phyloP scores from a whole-genome alignment of 2,329 filamentous ascomycete genomes.

The Xylariales sp. region DNA sequence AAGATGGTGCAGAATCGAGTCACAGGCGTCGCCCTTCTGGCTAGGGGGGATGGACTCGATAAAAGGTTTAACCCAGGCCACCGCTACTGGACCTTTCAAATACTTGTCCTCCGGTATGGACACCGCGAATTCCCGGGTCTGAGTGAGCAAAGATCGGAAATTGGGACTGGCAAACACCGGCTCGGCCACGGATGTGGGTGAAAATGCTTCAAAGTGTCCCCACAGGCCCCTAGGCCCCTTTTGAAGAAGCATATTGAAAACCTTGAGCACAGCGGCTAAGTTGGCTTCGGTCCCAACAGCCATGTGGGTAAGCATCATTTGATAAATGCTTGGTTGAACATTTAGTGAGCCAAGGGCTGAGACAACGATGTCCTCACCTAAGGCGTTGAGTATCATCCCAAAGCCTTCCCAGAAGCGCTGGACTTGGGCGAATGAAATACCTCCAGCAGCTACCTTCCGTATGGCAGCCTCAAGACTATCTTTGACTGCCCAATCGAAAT shows the following conservation, averaged over 20 bases:
- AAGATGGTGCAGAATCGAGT: slow-evolving; percentile 71
- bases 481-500: slow-evolving; percentile 85
- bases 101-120: slow-evolving; percentile 48
- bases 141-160: slow-evolving; percentile 56
- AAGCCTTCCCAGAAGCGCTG: slow-evolving; percentile 77
- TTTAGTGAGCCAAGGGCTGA: slow-evolving; percentile 77
- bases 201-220: slow-evolving; percentile 80
- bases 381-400: slow-evolving; percentile 65
- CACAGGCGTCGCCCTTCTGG: slow-evolving; percentile 75
- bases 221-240: slow-evolving; percentile 80
- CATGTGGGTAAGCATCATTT: slow-evolving; percentile 54
- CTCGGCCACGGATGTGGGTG: slow-evolving; percentile 77
- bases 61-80: slow-evolving; percentile 76
- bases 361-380: slow-evolving; percentile 71
- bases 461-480: slow-evolving; percentile 68
- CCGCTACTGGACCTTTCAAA: slow-evolving; percentile 56
- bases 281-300: slow-evolving; percentile 49
- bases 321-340: slow-evolving; percentile 68
- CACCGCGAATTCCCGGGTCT: slow-evolving; percentile 52
- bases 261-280: slow-evolving; percentile 65
- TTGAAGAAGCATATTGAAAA: slow-evolving; percentile 66
- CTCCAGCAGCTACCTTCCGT: slow-evolving; percentile 50
- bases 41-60: slow-evolving; percentile 71
- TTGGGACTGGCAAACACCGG: slow-evolving; percentile 72
- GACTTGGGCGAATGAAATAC: slow-evolving; percentile 41